phyloP scores from a whole-genome alignment of 805 yeast species.

The Brettanomyces anomalus region DNA sequence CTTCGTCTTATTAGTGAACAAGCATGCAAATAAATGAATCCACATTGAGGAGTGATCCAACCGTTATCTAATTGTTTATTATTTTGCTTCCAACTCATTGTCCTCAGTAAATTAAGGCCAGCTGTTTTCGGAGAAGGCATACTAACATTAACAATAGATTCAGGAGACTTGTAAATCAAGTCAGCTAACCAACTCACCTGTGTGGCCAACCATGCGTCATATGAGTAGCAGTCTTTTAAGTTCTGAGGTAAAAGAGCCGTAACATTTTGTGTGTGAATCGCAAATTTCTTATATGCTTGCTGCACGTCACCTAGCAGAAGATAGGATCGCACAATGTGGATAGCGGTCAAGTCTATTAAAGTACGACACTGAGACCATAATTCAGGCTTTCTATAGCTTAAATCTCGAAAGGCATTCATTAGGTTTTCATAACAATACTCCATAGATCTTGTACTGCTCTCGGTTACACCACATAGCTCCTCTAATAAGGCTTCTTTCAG shows the following conservation, averaged over 20 bases:
- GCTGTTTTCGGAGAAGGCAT: constrained; percentile 12
- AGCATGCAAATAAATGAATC: constrained; percentile 33
- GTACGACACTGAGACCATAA: constrained; percentile 37
- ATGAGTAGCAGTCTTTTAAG: constrained; percentile 20
- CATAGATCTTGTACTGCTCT: constrained; percentile 38
- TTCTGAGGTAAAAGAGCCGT: constrained; percentile 27
- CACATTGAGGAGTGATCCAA: constrained; percentile 31
- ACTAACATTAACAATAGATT: constrained; percentile 29
- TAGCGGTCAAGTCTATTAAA: constrained; percentile 50
- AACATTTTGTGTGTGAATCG: constrained; percentile 51
- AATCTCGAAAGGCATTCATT: constrained; percentile 28
- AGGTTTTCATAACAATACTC: constrained; percentile 48
- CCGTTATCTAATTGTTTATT: no score
- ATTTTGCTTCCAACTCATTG: constrained; percentile 12
- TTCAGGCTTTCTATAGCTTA: constrained; percentile 12
- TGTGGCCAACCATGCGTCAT: constrained; percentile 45
- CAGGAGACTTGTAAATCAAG: constrained; percentile 41
- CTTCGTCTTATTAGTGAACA: constrained; percentile 22
- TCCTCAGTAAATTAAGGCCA: constrained; percentile 22
- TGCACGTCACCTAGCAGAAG: constrained; percentile 51
- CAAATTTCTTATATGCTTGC: constrained; percentile 54
- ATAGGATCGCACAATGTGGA: constrained; percentile 54
- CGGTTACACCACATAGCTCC: constrained; percentile 37
- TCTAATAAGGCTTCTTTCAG: constrained; percentile 41
- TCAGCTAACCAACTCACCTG: constrained; percentile 64